These are phyloP conservation scores for Ambrosiella cleistominuta DNA, from an alignment of 2,329 filamentous ascomycete genomes.

Conservation along the genomic window DNA sequence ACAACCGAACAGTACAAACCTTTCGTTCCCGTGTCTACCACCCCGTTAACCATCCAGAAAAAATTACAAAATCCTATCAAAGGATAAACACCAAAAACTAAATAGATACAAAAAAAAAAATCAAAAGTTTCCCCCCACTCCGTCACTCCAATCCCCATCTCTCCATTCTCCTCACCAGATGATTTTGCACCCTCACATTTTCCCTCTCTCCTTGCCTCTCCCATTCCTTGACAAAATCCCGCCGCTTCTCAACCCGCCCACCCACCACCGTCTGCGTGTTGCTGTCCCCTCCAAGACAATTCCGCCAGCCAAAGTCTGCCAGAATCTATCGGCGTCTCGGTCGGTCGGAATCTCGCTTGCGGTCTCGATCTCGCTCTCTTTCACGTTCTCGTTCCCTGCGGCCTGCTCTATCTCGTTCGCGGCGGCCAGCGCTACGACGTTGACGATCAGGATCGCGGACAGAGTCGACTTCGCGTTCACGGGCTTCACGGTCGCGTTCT, in stretches of 20 bases:
- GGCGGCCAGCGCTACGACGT: background rate
- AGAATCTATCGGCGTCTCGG: background rate
- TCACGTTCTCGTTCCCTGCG: background rate
- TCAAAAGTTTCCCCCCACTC: background rate
- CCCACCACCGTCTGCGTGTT: background rate
- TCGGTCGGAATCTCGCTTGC: background rate
- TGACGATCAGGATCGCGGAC: background rate
- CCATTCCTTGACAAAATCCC: background rate
- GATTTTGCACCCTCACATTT: background rate
- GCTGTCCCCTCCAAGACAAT: background rate
- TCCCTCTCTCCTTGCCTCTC: background rate
- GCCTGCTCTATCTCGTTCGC: background rate
- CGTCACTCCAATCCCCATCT: background rate
- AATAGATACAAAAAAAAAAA: background rate
- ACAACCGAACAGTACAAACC: background rate
- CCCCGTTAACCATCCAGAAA: background rate
- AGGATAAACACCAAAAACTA: background rate
- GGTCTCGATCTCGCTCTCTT: background rate
- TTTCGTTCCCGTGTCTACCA: background rate
- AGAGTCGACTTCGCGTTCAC: slow-evolving; percentile 3
- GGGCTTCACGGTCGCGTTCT: background rate
- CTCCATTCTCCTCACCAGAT: background rate
- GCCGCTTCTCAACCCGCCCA: too few species aligned
- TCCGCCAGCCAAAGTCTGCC: background rate
- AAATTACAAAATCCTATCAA: background rate